These are phyloP conservation scores for Beta vulgaris DNA, from an alignment of 148 eudicot species.

Conservation along the genomic window DNA sequence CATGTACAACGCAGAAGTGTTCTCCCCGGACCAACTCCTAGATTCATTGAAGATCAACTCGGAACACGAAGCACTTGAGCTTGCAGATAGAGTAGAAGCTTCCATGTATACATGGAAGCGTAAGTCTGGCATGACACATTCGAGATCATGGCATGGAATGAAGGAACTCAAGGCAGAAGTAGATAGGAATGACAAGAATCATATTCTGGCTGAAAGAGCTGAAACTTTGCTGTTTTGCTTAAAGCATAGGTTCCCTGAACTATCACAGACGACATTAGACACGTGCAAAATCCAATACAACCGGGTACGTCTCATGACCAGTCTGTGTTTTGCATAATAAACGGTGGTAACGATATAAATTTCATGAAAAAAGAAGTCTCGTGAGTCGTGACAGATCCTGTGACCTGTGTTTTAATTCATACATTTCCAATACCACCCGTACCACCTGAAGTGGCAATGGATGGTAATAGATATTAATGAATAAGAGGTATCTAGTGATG, in stretches of 20 bases:
- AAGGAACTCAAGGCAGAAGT: constrained; percentile 55
- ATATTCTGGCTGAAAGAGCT: constrained; percentile 69
- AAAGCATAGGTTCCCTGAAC: constrained; percentile 87
- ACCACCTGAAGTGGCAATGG: too few species aligned
- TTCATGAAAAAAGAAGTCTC: too few species aligned
- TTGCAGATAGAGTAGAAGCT: constrained; percentile 89
- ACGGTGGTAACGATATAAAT: too few species aligned
- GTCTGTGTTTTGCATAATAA: too few species aligned
- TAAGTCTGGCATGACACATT: constrained; percentile 59
- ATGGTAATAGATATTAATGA: too few species aligned
- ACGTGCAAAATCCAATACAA: constrained; percentile 91
- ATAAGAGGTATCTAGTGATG: too few species aligned
- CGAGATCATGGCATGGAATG: constrained; percentile 77
- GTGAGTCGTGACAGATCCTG: too few species aligned
- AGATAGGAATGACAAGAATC: constrained; percentile 76
- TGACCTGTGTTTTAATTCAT: too few species aligned
- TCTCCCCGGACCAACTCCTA: constrained; percentile 70
- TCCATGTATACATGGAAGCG: constrained; percentile 84
- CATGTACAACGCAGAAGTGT: constrained; percentile 59
- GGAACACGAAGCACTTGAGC: constrained; percentile 88
- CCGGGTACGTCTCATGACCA: constrained; percentile 52
- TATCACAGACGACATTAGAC: constrained; percentile 88
- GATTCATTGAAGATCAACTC: constrained; percentile 63
- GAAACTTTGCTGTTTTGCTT: constrained; percentile 61
- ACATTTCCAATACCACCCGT: too few species aligned